A percentile compares a stretch with the other conserved stretches of the same genome.
Conservation (phyloP, 345 rosid genomes). For the Pistacia integerrima region DNA sequence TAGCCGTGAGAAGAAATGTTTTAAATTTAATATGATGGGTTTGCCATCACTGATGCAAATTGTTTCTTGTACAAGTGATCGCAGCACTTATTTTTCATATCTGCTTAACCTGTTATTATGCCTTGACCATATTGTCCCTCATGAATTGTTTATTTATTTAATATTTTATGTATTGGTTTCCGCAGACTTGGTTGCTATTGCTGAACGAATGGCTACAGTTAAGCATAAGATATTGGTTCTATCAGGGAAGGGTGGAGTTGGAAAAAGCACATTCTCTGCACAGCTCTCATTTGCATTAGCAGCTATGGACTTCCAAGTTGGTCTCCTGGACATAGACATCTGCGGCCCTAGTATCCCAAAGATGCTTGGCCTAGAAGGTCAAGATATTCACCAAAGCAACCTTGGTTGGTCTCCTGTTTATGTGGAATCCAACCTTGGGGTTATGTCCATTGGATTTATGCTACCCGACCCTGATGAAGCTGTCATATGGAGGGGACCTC, state of each 20-base stretch:
- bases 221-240: constrained; percentile 88
- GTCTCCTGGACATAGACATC: constrained; percentile 85
- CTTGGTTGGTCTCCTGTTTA: constrained; percentile 99
- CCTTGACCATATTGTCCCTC: not conserved
- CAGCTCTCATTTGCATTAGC: constrained; percentile 91
- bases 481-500: constrained; percentile 97
- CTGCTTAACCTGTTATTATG: not conserved
- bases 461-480: constrained; percentile 93
- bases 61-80: not conserved
- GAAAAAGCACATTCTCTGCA: constrained; percentile 95
- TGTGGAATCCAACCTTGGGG: constrained; percentile 94
- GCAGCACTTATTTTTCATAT: not conserved
- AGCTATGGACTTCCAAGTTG: constrained; percentile 84
- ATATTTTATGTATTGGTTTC: constrained; percentile 10
- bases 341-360: constrained; percentile 98
- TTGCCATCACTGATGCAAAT: not conserved
- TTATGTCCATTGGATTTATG: constrained; percentile 98
- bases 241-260: constrained; percentile 97
- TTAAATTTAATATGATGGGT: not conserved
- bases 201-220: constrained; percentile 92
- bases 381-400: constrained; percentile 95
- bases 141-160: not conserved
- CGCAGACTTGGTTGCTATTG: constrained; percentile 87
- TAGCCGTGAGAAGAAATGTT: not conserved
- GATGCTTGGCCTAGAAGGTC: constrained; percentile 95